Evolutionary conservation across 306 rosid genomes (phyloP), one percentile per base, ranked within the genome.

Genomic region (Ochetophila trinervis): DNA sequence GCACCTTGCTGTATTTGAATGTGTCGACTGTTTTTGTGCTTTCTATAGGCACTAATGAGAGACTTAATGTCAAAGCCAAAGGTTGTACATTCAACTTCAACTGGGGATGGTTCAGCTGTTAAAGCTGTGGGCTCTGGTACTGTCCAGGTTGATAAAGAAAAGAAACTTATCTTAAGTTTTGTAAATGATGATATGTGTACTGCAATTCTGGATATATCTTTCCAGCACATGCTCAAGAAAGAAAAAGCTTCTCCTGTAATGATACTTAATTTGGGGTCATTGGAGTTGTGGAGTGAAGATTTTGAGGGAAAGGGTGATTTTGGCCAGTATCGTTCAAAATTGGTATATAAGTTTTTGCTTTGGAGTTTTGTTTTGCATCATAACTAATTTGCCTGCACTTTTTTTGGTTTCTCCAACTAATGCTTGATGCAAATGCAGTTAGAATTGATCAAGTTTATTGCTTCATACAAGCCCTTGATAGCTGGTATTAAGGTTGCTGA

Each of bases 241-340:
- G 99, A 94, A 7, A 94, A 94, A 79, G 80, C 90, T 69, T 80
- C 63, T 63, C 82, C 82, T 48, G 87, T 76, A 64, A 76, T 85
- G 48, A 69, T 80, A 56, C 62, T 77, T 79, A 72, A 79, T 62
- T 63, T 90, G 49, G 96, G 96, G 67, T 75, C 71, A 3, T 65
- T 94, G 78, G 99, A 94, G 84, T 77, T 94, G 84, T 94, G 99
- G 99, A 88, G 91, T 85, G 99, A 90, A 12, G 81, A 81, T 77
- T 67, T 83, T 85, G 99, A 94, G 62, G 89, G 88, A 65, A 93
- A 82, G 86, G 96, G 90, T 23, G 88, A 69, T 67, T 90, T 90
- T 75, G 78, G 97, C 82, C 97, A 84, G 56, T 94, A 90, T 74
- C 99, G 97, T 15, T 74, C 95, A 71, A 90, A 85, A 78, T 82